Evolutionary conservation across 225 moss, liverwort and hornwort genomes (phyloP).

Genomic region (Polytrichum formosum): DNA sequence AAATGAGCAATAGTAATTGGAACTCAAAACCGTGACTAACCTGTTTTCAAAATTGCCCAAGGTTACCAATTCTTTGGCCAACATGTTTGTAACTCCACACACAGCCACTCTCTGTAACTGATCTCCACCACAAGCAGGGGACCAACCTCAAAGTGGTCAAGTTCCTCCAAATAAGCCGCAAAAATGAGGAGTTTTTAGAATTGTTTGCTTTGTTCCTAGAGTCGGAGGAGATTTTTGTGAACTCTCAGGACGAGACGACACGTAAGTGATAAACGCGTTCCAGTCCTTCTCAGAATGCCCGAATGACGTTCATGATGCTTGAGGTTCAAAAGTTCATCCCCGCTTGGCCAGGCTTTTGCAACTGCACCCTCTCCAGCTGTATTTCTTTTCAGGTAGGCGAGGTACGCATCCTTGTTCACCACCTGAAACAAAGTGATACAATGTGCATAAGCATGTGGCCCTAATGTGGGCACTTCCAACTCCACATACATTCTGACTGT

Average conservation of each 20-base stretch:
- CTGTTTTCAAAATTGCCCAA: too few species aligned
- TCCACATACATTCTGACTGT: background rate
- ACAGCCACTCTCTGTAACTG: too few species aligned
- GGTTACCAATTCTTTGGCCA: too few species aligned
- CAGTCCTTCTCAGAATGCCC: conserved; percentile 43
- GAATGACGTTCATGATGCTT: conserved; percentile 17
- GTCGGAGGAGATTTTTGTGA: conserved; percentile 61
- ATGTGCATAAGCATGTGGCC: too few species aligned
- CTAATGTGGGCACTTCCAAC: background rate
- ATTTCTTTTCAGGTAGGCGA: conserved; percentile 17
- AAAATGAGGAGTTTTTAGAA: too few species aligned
- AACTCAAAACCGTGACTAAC: too few species aligned
- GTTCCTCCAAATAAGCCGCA: too few species aligned
- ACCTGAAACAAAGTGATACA: conserved; percentile 35
- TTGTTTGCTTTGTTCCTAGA: conserved; percentile 20
- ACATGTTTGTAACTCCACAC: too few species aligned
- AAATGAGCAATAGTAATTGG: too few species aligned
- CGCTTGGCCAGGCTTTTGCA: conserved; percentile 5
- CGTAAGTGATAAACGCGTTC: conserved; percentile 80
- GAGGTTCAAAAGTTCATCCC: conserved; percentile 5
- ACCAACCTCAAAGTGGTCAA: too few species aligned
- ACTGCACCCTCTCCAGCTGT: conserved; percentile 15
- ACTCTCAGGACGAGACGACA: conserved; percentile 76
- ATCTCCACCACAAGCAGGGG: too few species aligned
- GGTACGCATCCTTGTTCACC: conserved; percentile 48